A percentile compares a stretch with the other conserved stretches of the same genome.
Evolutionary conservation across 441 rosid species (phyloP).

Genomic region (Francoa sonchifolia): DNA sequence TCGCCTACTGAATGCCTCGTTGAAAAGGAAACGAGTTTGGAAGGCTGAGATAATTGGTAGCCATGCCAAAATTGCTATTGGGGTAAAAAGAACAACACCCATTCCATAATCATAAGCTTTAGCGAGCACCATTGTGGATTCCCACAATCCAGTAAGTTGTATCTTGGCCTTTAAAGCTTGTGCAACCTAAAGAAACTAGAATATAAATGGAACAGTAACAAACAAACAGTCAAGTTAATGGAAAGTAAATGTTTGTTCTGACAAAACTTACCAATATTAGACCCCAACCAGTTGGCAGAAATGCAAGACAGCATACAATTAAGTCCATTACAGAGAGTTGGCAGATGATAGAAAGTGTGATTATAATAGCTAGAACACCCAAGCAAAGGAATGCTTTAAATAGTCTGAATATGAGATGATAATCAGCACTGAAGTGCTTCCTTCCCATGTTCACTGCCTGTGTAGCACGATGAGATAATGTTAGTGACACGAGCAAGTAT

Average conservation of each 20-base stretch:
- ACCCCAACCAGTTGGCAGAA: conserved; percentile 97
- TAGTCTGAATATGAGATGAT: conserved; percentile 64
- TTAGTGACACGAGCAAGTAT: not conserved
- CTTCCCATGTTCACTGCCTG: conserved; percentile 93
- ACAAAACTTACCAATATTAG: conserved; percentile 57
- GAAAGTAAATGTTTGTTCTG: not conserved
- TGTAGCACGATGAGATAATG: conserved; percentile 12
- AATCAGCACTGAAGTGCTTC: conserved; percentile 56
- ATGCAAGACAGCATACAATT: conserved; percentile 73
- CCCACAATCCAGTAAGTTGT: conserved; percentile 63
- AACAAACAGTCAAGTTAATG: not conserved
- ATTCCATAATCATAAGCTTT: conserved; percentile 89
- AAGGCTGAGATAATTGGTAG: conserved; percentile 79
- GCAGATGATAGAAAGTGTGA: conserved; percentile 58
- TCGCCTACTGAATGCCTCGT: conserved; percentile 73
- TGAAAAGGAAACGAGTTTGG: conserved; percentile 92
- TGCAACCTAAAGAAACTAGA: conserved; percentile 43
- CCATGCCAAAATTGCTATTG: conserved; percentile 84
- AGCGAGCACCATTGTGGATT: conserved; percentile 57
- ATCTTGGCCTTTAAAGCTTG: conserved; percentile 85
- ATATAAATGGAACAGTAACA: not conserved
- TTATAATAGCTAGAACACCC: conserved; percentile 46
- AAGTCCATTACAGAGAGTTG: conserved; percentile 66
- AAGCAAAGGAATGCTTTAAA: conserved; percentile 84
- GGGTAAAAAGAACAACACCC: conserved; percentile 78